Evolutionary conservation across 805 yeast genomes (phyloP).

Genomic region (Myxozyma vanderwaltii): DNA sequence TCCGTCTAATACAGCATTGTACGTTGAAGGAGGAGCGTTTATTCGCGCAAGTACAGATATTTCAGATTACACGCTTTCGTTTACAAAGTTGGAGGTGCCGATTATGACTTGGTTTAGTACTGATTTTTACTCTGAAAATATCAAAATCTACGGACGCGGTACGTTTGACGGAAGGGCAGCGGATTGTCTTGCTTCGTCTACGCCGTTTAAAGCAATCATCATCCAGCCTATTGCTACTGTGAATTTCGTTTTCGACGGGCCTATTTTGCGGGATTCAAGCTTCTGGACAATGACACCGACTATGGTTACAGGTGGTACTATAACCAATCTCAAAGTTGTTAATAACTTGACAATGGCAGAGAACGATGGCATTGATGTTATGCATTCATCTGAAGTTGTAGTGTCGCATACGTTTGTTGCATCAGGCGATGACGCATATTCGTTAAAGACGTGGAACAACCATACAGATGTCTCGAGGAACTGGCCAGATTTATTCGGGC

Average conservation of each 20-base stretch:
- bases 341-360: conserved; percentile 15
- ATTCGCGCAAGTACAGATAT: conserved; percentile 2
- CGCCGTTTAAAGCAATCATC: conserved; percentile 2
- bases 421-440: conserved; percentile 26
- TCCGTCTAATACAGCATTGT: conserved; percentile 5
- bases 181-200: conserved; percentile 8
- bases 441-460: conserved; percentile 23
- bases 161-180: conserved; percentile 21
- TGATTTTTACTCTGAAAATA: conserved; percentile 4
- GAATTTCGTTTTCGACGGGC: conserved; percentile 17
- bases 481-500: conserved; percentile 13
- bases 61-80: conserved; percentile 5
- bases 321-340: conserved; percentile 19
- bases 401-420: conserved; percentile 17
- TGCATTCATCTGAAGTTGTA: conserved; percentile 16
- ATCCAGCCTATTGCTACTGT: conserved; percentile 17
- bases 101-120: conserved; percentile 20
- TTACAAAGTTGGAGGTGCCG: conserved; percentile 1
- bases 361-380: conserved; percentile 28
- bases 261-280: conserved; percentile 20
- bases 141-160: conserved; percentile 19
- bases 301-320: conserved; percentile 1
- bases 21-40: conserved; percentile 22
- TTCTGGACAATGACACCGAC: conserved; percentile 23
- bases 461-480: conserved; percentile 3